Percentiles rank a stretch among this genome's conserved stretches.
Evolutionary conservation across 2,329 filamentous ascomycete genomes (phyloP).

Genomic region (Aspergillus uvarum): DNA sequence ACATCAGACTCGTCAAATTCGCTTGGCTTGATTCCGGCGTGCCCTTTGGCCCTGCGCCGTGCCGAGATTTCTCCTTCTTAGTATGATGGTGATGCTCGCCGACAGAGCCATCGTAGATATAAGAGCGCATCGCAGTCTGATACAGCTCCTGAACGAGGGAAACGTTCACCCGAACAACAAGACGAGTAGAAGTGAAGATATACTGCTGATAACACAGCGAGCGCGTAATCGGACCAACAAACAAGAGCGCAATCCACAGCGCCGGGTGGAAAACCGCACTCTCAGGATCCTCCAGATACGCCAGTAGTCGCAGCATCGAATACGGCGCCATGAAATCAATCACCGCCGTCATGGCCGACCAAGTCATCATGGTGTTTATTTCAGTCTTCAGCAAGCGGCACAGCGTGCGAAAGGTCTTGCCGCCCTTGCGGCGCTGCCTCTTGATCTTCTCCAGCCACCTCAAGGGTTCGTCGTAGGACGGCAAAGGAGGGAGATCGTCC

Average conservation of each 20-base stretch:
- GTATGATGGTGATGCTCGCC: background rate
- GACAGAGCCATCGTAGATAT: constrained; percentile 52
- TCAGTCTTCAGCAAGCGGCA: constrained; percentile 25
- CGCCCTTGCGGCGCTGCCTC: constrained; percentile 25
- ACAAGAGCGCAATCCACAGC: constrained; percentile 57
- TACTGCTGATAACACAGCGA: constrained; percentile 58
- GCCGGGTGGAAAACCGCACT: constrained; percentile 50
- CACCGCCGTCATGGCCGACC: constrained; percentile 23
- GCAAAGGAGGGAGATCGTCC: constrained; percentile 34
- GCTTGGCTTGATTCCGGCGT: constrained; percentile 46
- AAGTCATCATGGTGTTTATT: constrained; percentile 29
- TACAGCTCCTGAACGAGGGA: constrained; percentile 61
- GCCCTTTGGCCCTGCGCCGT: constrained; percentile 18
- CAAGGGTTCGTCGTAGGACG: constrained; percentile 31
- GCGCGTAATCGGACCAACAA: constrained; percentile 51
- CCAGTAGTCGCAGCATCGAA: constrained; percentile 55
- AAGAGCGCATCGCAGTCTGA: constrained; percentile 54
- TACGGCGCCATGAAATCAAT: constrained; percentile 55
- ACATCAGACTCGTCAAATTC: constrained; percentile 59
- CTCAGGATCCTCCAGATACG: constrained; percentile 51
- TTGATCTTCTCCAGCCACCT: constrained; percentile 28
- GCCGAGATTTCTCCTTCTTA: background rate
- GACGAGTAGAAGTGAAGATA: constrained; percentile 57
- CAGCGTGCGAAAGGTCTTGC: constrained; percentile 29
- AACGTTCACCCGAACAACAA: constrained; percentile 57